Percentiles rank a stretch among this genome's conserved stretches.
Conservation (phyloP, 805 yeast species). For the Ascoidea rubescens region DNA sequence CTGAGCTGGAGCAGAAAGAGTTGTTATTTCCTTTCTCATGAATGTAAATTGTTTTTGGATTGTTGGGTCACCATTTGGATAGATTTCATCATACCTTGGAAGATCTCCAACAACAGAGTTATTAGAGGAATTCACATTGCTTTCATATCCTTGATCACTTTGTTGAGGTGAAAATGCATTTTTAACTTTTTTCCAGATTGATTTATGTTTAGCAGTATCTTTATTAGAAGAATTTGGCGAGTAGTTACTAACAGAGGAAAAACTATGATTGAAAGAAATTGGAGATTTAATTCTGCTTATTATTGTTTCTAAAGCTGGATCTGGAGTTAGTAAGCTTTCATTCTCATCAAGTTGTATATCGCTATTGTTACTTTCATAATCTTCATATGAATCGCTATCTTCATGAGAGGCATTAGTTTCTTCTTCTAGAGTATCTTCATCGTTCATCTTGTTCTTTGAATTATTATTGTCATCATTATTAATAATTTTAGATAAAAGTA, state of each 20-base stretch:
- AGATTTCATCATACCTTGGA: slow-evolving; percentile 66
- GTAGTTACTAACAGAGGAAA: background rate
- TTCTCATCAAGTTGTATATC: slow-evolving; percentile 18
- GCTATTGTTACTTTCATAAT: slow-evolving; percentile 15
- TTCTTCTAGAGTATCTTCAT: background rate
- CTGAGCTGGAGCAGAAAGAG: slow-evolving; percentile 4
- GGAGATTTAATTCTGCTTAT: background rate
- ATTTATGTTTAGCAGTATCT: slow-evolving; percentile 12
- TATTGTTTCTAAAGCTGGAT: background rate
- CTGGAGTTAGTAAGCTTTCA: slow-evolving; percentile 12
- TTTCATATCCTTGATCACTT: background rate
- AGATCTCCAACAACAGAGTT: slow-evolving; percentile 28
- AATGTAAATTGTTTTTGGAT: slow-evolving; percentile 9
- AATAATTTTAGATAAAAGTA: slow-evolving; percentile 21
- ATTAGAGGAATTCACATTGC: slow-evolving; percentile 13
- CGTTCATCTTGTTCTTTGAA: background rate
- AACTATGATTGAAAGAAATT: background rate
- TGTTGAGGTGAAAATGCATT: slow-evolving; percentile 15
- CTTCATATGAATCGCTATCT: slow-evolving; percentile 14
- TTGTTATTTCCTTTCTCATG: slow-evolving; percentile 9
- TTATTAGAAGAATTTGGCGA: slow-evolving; percentile 4
- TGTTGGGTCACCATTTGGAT: slow-evolving; percentile 32
- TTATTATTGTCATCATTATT: background rate
- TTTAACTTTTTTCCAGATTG: slow-evolving; percentile 24
- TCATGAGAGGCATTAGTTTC: slow-evolving; percentile 15